Conservation (phyloP, 768 basidiomycete species). For the Calocera viscosa region DNA sequence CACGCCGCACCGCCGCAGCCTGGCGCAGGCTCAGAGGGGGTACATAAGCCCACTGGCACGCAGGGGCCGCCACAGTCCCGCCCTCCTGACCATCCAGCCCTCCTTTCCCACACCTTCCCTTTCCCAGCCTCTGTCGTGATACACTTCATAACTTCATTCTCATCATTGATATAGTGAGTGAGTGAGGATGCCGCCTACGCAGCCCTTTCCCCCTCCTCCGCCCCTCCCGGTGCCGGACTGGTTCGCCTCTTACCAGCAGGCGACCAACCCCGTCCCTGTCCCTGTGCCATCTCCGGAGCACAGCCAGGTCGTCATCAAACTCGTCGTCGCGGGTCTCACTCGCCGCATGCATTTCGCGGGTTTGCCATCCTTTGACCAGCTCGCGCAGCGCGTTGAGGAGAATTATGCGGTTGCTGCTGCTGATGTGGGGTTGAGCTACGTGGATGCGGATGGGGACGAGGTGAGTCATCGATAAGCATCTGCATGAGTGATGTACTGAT, state of each 20-base stretch:
- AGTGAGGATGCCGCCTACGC: background rate
- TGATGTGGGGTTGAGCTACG: constrained; percentile 52
- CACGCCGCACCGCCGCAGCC: no score
- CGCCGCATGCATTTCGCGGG: background rate
- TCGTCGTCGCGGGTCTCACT: background rate
- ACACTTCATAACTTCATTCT: no score
- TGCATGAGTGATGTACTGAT: background rate
- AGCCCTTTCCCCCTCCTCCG: background rate
- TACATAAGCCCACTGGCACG: no score
- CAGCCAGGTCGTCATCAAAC: background rate
- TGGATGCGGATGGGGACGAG: constrained; percentile 60
- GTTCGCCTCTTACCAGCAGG: background rate
- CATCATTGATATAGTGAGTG: no score
- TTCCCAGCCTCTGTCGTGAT: no score
- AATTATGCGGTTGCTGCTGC: background rate
- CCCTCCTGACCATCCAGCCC: no score
- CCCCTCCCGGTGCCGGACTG: background rate
- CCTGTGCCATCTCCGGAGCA: background rate
- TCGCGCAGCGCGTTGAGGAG: background rate
- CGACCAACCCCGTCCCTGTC: no score
- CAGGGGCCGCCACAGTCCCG: no score
- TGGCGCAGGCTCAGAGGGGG: no score
- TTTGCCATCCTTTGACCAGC: background rate
- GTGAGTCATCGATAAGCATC: constrained; percentile 26
- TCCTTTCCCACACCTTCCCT: no score